Conservation (phyloP, 768 basidiomycete genomes). For the Neoboletus subvelutipes region DNA sequence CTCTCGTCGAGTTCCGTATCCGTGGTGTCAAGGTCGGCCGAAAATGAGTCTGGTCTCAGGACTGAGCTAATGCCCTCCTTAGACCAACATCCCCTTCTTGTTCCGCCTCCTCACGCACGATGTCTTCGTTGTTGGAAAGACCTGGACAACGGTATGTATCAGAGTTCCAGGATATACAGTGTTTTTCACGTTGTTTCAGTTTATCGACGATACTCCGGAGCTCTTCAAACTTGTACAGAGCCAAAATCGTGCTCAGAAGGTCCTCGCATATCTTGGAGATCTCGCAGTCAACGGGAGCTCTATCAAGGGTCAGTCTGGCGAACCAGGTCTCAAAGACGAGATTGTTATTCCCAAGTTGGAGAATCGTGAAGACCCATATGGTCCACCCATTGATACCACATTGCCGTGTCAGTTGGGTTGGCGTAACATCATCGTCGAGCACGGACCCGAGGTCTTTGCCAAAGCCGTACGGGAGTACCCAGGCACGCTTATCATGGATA, state of each 20-base stretch:
- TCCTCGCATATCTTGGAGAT: conserved; percentile 95
- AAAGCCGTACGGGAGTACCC: conserved; percentile 97
- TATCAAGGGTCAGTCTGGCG: conserved; percentile 94
- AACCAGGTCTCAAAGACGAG: conserved; percentile 91
- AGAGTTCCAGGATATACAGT: background rate
- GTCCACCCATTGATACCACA: conserved; percentile 72
- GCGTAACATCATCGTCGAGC: conserved; percentile 98
- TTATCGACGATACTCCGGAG: conserved; percentile 99
- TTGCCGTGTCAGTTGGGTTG: conserved; percentile 87
- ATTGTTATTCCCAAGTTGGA: conserved; percentile 78
- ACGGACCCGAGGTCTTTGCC: conserved; percentile 97
- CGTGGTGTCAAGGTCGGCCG: conserved; percentile 86
- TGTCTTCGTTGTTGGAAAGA: conserved; percentile 92
- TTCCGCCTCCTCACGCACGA: conserved; percentile 97
- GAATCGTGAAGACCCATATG: conserved; percentile 75
- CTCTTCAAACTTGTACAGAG: conserved; percentile 97
- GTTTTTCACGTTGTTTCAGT: conserved; percentile 45
- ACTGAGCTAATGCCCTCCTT: background rate
- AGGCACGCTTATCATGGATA: conserved; percentile 95
- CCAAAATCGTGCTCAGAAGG: conserved; percentile 97
- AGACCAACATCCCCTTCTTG: conserved; percentile 99
- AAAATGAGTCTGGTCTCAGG: background rate
- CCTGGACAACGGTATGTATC: conserved; percentile 86
- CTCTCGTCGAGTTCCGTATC: conserved; percentile 99
- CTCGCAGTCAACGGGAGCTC: conserved; percentile 97